These are phyloP conservation scores for Arthroderma sp. DNA, from an alignment of 2,329 filamentous ascomycete species.

Conservation along the genomic window DNA sequence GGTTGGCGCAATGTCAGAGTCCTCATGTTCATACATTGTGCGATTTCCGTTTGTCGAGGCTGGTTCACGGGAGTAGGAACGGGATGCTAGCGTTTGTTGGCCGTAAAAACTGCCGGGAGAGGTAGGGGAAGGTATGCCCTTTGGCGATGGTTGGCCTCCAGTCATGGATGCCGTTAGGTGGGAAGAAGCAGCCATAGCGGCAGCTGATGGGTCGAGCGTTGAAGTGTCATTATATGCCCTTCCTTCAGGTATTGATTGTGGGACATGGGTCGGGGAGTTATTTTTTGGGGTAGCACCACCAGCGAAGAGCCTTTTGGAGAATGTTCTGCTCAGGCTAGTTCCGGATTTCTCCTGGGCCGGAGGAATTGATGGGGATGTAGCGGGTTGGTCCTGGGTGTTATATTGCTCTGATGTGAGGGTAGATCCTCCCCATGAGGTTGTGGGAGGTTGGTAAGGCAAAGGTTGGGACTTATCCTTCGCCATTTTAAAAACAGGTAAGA, in stretches of 20 bases:
- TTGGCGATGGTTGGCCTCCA: constrained; percentile 42
- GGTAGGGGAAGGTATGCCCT: constrained; percentile 33
- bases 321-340: constrained; percentile 53
- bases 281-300: constrained; percentile 62
- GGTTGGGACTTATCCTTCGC: constrained; percentile 87
- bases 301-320: constrained; percentile 59
- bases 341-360: constrained; percentile 30
- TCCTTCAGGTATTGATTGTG: constrained; percentile 52
- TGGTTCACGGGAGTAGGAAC: constrained; percentile 29
- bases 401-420: constrained; percentile 20
- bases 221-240: constrained; percentile 39
- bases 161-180: constrained; percentile 50
- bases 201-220: constrained; percentile 54
- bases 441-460: constrained; percentile 46
- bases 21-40: constrained; percentile 28
- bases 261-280: constrained; percentile 59
- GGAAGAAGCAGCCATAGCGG: constrained; percentile 56
- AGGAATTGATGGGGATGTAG: constrained; percentile 21
- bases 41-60: constrained; percentile 14
- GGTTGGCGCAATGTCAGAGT: constrained; percentile 18
- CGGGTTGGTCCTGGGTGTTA: constrained; percentile 26
- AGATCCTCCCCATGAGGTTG: constrained; percentile 11
- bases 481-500: constrained; percentile 77
- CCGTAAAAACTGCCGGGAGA: constrained; percentile 28
- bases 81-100: constrained; percentile 31